Percentiles rank a stretch among this genome's conserved stretches.
These are phyloP conservation scores for Gypsophila paniculata DNA, from an alignment of 179 eudicot genomes.

Conservation along the genomic window DNA sequence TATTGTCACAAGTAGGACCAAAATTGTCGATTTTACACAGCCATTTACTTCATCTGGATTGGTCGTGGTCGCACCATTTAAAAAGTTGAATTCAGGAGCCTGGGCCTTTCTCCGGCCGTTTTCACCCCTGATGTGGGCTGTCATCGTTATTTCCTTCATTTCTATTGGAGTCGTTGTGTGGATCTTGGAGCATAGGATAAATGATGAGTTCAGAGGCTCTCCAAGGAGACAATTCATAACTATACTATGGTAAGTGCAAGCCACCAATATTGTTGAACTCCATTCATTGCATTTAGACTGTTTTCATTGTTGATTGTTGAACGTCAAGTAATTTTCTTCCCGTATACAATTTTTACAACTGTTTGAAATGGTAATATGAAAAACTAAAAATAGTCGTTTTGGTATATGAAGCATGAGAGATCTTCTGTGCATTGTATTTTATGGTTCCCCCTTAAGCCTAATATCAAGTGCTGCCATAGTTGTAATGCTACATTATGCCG, in stretches of 20 bases:
- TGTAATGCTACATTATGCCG: too few species aligned
- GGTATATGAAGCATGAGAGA: too few species aligned
- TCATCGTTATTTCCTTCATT: constrained; percentile 65
- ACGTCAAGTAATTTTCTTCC: too few species aligned
- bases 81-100: constrained; percentile 56
- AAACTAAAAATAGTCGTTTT: too few species aligned
- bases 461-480: too few species aligned
- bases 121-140: constrained; percentile 70
- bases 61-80: constrained; percentile 76
- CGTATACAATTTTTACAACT: too few species aligned
- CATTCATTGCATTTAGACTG: background rate
- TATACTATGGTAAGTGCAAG: constrained; percentile 63
- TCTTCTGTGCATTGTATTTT: too few species aligned
- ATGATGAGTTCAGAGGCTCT: constrained; percentile 88
- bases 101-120: constrained; percentile 91
- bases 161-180: constrained; percentile 74
- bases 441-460: too few species aligned
- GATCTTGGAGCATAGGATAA: constrained; percentile 83
- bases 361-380: too few species aligned
- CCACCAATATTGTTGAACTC: background rate
- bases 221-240: constrained; percentile 72
- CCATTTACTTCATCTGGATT: constrained; percentile 83
- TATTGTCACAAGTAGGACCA: constrained; percentile 71
- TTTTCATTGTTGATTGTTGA: background rate
- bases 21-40: constrained; percentile 84